Percentiles rank a stretch among this genome's conserved stretches.
Evolutionary conservation across 2,329 filamentous ascomycete genomes (phyloP).

Genomic region (Colletotrichum siamense): DNA sequence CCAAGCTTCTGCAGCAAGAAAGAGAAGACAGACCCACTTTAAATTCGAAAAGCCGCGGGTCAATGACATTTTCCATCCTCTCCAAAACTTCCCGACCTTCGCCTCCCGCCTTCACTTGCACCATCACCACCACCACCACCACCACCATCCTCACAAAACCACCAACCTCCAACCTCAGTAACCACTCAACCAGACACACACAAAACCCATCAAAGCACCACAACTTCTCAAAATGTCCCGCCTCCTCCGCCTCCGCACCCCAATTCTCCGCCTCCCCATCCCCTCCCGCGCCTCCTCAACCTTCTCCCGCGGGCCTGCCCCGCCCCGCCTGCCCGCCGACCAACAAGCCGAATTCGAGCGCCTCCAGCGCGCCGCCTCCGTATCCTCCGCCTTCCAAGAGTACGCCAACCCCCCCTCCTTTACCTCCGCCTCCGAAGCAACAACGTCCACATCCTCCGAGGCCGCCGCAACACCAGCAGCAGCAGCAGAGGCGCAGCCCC

Average conservation of each 20-base stretch:
- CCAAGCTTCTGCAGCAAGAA: not conserved
- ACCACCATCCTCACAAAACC: not conserved
- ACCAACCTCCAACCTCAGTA: not conserved
- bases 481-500: not conserved
- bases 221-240: slow-evolving; percentile 25
- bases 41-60: not conserved
- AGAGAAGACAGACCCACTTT: not conserved
- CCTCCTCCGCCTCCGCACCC: slow-evolving; percentile 24
- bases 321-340: slow-evolving; percentile 84
- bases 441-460: slow-evolving; percentile 21
- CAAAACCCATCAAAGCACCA: not conserved
- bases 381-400: slow-evolving; percentile 46
- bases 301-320: slow-evolving; percentile 67
- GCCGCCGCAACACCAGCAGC: slow-evolving; percentile 26
- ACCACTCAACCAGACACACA: not conserved
- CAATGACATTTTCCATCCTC: slow-evolving; percentile 3
- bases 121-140: not conserved
- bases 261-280: not conserved
- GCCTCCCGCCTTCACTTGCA: not conserved
- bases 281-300: slow-evolving; percentile 34
- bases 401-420: slow-evolving; percentile 16
- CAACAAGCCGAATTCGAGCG: slow-evolving; percentile 91
- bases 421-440: too few relatives aligned
- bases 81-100: not conserved
- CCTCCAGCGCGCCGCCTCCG: slow-evolving; percentile 71